Evolutionary conservation across 208 protist genomes (phyloP).

Genomic region (Herpetomonas samuelpessoai): DNA sequence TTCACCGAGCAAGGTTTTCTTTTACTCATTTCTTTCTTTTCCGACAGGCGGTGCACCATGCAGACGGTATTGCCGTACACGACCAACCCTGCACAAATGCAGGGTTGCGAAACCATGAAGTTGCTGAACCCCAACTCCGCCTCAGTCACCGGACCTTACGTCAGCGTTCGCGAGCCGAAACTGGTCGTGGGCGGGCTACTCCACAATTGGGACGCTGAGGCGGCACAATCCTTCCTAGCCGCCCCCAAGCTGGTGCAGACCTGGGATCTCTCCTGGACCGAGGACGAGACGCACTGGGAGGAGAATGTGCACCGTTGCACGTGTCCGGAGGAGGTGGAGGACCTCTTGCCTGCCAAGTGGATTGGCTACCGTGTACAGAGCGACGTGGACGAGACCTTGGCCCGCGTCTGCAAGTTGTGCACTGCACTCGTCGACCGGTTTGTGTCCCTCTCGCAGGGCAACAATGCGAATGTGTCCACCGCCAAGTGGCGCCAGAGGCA

Average conservation of each 20-base stretch:
- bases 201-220: constrained; percentile 80
- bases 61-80: constrained; percentile 86
- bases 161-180: constrained; percentile 51
- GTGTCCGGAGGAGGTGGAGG: constrained; percentile 84
- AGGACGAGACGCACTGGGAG: constrained; percentile 78
- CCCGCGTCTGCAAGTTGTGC: constrained; percentile 87
- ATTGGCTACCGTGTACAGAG: constrained; percentile 80
- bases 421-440: constrained; percentile 86
- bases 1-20: background rate
- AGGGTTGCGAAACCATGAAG: constrained; percentile 72
- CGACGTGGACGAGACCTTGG: constrained; percentile 84
- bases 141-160: constrained; percentile 60
- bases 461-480: constrained; percentile 78
- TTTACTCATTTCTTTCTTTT: constrained; percentile 6
- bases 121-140: constrained; percentile 70
- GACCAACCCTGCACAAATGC: constrained; percentile 72
- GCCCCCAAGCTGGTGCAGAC: constrained; percentile 58
- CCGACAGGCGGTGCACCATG: constrained; percentile 32
- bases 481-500: constrained; percentile 86
- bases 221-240: constrained; percentile 52
- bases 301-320: constrained; percentile 67
- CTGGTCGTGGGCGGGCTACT: constrained; percentile 72
- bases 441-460: constrained; percentile 65
- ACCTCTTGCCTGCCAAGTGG: constrained; percentile 82
- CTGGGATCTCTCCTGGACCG: constrained; percentile 81